Percentiles rank a stretch among this genome's conserved stretches.
Evolutionary conservation across 2,329 filamentous ascomycete genomes (phyloP).

Genomic region (Xylaria sp.): DNA sequence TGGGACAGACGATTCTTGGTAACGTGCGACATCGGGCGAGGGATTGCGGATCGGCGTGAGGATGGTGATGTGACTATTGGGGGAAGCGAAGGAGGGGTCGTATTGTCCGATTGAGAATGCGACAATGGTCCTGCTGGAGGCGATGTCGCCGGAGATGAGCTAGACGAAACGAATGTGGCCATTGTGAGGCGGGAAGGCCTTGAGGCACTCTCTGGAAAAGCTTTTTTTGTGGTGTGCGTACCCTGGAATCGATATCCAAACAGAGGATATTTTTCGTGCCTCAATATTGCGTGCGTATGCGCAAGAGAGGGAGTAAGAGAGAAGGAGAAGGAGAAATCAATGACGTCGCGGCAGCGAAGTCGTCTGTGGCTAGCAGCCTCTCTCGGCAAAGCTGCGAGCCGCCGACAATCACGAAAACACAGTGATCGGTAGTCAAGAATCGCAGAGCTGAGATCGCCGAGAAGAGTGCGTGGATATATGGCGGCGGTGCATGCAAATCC

Average conservation of each 20-base stretch:
- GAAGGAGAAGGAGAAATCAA: not conserved
- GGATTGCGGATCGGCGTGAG: conserved; percentile 53
- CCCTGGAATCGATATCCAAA: conserved; percentile 24
- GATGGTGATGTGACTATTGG: conserved; percentile 54
- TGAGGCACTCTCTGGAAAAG: conserved; percentile 12
- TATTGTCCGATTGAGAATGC: conserved; percentile 38
- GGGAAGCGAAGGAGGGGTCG: conserved; percentile 50
- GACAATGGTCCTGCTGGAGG: conserved; percentile 42
- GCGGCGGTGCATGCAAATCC: conserved; percentile 5
- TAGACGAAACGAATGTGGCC: conserved; percentile 53
- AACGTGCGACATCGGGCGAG: conserved; percentile 68
- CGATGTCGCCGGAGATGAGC: conserved; percentile 50
- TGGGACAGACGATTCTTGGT: conserved; percentile 78
- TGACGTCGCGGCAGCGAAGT: conserved; percentile 14
- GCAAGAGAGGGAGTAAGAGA: conserved; percentile 2
- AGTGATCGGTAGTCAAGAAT: conserved; percentile 3
- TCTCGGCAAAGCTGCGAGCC: conserved; percentile 32
- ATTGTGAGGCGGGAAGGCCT: conserved; percentile 37
- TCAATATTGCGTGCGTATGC: conserved; percentile 8
- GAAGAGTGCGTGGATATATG: conserved; percentile 10
- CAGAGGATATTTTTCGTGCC: conserved; percentile 5
- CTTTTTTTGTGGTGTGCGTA: conserved; percentile 26
- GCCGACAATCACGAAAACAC: conserved; percentile 16
- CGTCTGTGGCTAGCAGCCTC: conserved; percentile 29
- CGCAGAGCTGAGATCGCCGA: conserved; percentile 2